These are phyloP conservation scores for Russula ochroleuca DNA, from an alignment of 768 basidiomycete species.

Conservation along the genomic window DNA sequence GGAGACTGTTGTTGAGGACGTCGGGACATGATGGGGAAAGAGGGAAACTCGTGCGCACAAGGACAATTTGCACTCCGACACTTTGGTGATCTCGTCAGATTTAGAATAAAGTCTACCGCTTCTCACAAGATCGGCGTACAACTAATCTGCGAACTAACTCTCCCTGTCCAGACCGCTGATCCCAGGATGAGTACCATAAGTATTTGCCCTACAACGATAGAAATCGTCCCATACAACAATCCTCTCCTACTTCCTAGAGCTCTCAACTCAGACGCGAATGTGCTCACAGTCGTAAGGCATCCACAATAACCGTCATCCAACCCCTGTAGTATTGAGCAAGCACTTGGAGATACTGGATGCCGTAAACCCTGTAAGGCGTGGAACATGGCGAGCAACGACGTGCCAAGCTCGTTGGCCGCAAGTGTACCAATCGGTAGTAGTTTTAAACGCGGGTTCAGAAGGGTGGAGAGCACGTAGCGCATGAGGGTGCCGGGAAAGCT, in stretches of 20 bases:
- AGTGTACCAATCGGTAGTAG: constrained; percentile 78
- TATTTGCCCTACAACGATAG: constrained; percentile 52
- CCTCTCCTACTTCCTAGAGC: constrained; percentile 54
- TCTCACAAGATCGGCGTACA: constrained; percentile 43
- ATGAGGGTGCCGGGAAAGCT: constrained; percentile 84
- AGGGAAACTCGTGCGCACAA: neutral
- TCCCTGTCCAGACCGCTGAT: constrained; percentile 51
- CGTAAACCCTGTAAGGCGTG: constrained; percentile 62
- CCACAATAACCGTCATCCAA: constrained; percentile 92
- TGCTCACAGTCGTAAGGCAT: constrained; percentile 90
- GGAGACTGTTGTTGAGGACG: constrained; percentile 31
- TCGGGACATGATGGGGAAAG: constrained; percentile 36
- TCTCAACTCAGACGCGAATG: constrained; percentile 78
- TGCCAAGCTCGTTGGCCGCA: constrained; percentile 67
- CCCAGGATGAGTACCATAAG: constrained; percentile 71
- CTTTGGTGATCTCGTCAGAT: constrained; percentile 10
- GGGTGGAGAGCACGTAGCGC: constrained; percentile 71
- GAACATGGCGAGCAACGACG: constrained; percentile 74
- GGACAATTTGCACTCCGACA: constrained; percentile 26
- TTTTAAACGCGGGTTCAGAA: constrained; percentile 61
- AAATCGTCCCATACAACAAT: constrained; percentile 51
- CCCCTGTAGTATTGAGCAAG: constrained; percentile 76
- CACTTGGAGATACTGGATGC: constrained; percentile 42
- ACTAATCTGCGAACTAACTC: constrained; percentile 43
- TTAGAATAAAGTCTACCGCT: neutral